Evolutionary conservation across 352 stramenopile genomes (phyloP), one percentile per base, ranked within the genome.

Genomic region (Globisporangium nagaii): DNA sequence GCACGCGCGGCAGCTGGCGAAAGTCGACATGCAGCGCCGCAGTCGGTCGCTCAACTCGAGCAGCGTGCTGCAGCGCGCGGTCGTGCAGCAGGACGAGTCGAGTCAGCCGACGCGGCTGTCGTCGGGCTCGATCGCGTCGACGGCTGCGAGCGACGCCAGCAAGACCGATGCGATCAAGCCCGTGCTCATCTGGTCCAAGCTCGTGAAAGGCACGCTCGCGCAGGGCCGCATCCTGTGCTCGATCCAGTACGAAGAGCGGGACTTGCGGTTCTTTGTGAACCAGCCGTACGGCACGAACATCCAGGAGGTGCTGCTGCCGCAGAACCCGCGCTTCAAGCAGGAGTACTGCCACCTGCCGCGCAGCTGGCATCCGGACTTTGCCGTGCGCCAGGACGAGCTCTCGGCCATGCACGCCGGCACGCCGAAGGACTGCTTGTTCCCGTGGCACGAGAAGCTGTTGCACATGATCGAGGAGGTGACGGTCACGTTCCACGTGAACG

Each of bases 401-500:
- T 73, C 68, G 9, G 79, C 80, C 8, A 73, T 88, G 66, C 71
- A 85, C n/a, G 66, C 69, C 0, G 76, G 76, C 7, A 80, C 66
- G 6, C 82, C 78, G 9, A 88, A 86, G 49, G 79, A 88, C 55
- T 88, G 72, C 12, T 44, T 93, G 15, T 91, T 93, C 25, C 84
- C 84, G 32, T 93, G 79, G 75, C 73, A 92, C 48, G 84, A 93
- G 56, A 89, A 84, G 58, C 63, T 93, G 9, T 53, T 93, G 53
- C 75, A 93, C 58, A 88, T 92, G 79, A 71, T 93, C 34, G 84
- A 93, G 57, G 84, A 93, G 55, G 81, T 93, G 36, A 87, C 80
- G 0, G 78, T 93, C 10, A 93, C 84, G n/a, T 93, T 93, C 48
- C 84, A 93, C 59, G 80, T 93, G 44, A 93, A 90, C 37, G 84